phyloP scores from a whole-genome alignment of 768 basidiomycete species.

The Trichaptum fuscoviolaceum region DNA sequence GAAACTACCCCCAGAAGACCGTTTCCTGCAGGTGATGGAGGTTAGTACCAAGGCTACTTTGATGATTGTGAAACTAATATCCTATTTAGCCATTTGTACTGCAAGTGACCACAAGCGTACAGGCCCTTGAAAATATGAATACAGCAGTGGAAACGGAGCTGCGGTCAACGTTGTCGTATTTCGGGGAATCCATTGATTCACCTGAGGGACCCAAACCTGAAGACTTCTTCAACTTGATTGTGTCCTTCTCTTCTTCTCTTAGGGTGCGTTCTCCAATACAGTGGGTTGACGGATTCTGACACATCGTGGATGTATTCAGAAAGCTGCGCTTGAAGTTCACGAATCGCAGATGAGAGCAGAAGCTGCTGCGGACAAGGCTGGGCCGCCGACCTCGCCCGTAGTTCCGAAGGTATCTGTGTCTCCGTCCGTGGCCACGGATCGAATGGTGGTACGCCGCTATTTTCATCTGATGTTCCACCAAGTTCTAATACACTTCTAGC shows the following conservation, averaged over 20 bases:
- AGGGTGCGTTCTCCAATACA: slow-evolving; percentile 39
- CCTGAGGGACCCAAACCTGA: slow-evolving; percentile 69
- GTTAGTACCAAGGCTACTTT: slow-evolving; percentile 27
- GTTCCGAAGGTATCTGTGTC: slow-evolving; percentile 16
- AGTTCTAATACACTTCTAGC: not conserved
- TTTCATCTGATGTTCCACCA: not conserved
- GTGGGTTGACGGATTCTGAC: not conserved
- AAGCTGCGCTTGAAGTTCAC: slow-evolving; percentile 65
- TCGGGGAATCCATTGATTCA: slow-evolving; percentile 66
- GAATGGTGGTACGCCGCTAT: not conserved
- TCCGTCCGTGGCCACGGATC: not conserved
- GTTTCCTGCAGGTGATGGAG: slow-evolving; percentile 67
- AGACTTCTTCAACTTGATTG: slow-evolving; percentile 72
- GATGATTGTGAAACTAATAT: slow-evolving; percentile 17
- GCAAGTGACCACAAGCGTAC: slow-evolving; percentile 46
- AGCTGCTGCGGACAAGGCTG: slow-evolving; percentile 37
- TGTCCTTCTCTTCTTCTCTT: slow-evolving; percentile 69
- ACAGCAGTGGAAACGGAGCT: slow-evolving; percentile 55
- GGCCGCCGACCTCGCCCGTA: slow-evolving; percentile 20
- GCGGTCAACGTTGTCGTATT: slow-evolving; percentile 57
- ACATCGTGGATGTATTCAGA: slow-evolving; percentile 34
- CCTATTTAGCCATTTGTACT: slow-evolving; percentile 44
- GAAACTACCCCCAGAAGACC: slow-evolving; percentile 40
- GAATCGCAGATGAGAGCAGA: not conserved
- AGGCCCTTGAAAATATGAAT: slow-evolving; percentile 62